These are phyloP conservation scores for Staphylotrichum tortipilum DNA, from an alignment of 495 filamentous ascomycete species.

Conservation along the genomic window DNA sequence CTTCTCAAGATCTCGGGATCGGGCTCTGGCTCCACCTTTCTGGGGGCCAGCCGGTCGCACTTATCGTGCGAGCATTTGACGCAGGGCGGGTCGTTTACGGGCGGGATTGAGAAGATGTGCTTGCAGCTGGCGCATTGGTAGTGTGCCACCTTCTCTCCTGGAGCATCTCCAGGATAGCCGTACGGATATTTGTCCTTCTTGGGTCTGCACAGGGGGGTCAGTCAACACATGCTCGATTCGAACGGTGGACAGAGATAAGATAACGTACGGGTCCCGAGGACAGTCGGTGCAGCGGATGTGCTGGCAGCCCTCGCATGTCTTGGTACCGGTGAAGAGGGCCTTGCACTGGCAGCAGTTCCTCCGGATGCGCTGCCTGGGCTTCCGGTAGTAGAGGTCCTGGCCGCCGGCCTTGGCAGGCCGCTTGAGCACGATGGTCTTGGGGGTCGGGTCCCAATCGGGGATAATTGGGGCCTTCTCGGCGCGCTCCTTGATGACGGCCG, in stretches of 20 bases:
- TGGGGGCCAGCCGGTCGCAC: slow-evolving; percentile 43
- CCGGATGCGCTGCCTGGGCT: slow-evolving; percentile 59
- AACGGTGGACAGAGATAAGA: slow-evolving; percentile 3
- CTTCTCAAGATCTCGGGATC: slow-evolving; percentile 57
- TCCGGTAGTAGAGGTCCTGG: slow-evolving; percentile 61
- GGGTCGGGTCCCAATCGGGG: slow-evolving; percentile 36
- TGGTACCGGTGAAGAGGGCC: slow-evolving; percentile 45
- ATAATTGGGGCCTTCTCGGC: slow-evolving; percentile 40
- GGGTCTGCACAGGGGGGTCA: slow-evolving; percentile 39
- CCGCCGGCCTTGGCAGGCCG: slow-evolving; percentile 56
- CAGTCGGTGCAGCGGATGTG: slow-evolving; percentile 78
- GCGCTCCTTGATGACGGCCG: slow-evolving; percentile 40
- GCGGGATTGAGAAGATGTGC: slow-evolving; percentile 41
- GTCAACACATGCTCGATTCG: neutral
- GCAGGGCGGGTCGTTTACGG: slow-evolving; percentile 42
- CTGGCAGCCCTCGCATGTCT: slow-evolving; percentile 56
- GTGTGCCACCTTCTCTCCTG: slow-evolving; percentile 38
- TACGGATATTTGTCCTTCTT: slow-evolving; percentile 67
- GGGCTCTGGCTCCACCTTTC: slow-evolving; percentile 51
- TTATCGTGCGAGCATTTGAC: slow-evolving; percentile 53
- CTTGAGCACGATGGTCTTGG: slow-evolving; percentile 43
- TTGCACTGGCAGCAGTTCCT: slow-evolving; percentile 70
- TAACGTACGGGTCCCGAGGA: slow-evolving; percentile 72
- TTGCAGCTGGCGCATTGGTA: slow-evolving; percentile 60
- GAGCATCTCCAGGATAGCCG: slow-evolving; percentile 66